Base-by-base conservation (phyloP, 192 early-diverging fungal species). In the Umbelopsis sp. region DNA sequence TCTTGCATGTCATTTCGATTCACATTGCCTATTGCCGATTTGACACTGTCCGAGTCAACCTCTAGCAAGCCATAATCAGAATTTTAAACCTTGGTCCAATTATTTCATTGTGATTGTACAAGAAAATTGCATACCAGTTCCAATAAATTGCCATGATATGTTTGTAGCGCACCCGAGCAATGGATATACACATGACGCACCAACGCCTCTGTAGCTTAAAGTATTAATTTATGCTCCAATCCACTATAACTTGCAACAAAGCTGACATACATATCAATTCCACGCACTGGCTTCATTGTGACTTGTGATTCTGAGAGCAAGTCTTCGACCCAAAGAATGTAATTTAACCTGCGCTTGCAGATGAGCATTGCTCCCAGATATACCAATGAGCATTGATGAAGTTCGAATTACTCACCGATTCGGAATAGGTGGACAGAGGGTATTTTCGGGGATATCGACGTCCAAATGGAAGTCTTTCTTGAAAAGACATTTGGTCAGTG, bases 171-270 rank as follows among this genome's bases (percentile, higher is more conserved):
- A 89, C 11, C 89, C 94, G 14, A 97, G 75, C 16, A 97, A 78
- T 3, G 96, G 95, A 74, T 97, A 97, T 7, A 97, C 95, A 65
- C 95, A 96, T 5, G 94, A 95, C 0, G 95, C 92, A 0, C 95
- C 95, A 8, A 92, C 91, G 14, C 95, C 95, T 66, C 91, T 93
- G 72, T 21, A 36, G 54, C 45, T 50, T 29, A 25, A 59, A 2
- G 44, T 4, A 52, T 36, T 44, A 50, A 53, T 52, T 51, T 69
- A 12, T 44, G 26, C 43, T 62, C 32, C 11, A 31, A 14, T 20
- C 43, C 16, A 67, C 20, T 11, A 72, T 5, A 24, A 16, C 11
- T 45, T 14, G 26, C 26, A 17, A 16, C 2, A 25, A 3, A 1
- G 12, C 12, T 24, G 10, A 67, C 86, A 54, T 82, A 91, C 90